Conservation (phyloP, 345 rosid genomes). For the Noccaea bulbosa region DNA sequence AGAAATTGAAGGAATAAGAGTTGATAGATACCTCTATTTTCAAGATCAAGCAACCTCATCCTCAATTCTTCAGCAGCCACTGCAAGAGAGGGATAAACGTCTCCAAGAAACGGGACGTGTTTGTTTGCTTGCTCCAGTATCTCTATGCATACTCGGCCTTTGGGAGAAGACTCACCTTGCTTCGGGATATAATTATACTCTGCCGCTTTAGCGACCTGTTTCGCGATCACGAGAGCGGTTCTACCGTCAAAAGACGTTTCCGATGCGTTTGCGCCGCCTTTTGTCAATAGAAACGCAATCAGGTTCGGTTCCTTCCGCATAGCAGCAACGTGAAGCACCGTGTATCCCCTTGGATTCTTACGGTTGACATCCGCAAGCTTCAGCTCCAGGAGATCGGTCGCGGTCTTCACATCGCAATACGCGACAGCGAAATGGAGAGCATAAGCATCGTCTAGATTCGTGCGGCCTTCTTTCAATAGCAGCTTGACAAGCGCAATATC, state of each 20-base stretch:
- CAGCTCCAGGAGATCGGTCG: slow-evolving; percentile 63
- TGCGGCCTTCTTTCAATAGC: slow-evolving; percentile 66
- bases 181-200: slow-evolving; percentile 54
- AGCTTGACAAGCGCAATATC: slow-evolving; percentile 68
- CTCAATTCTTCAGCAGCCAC: slow-evolving; percentile 66
- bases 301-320: slow-evolving; percentile 76
- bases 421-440: slow-evolving; percentile 92
- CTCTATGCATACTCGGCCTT: slow-evolving; percentile 71
- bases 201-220: slow-evolving; percentile 61
- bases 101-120: slow-evolving; percentile 56
- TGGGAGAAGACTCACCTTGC: slow-evolving; percentile 55
- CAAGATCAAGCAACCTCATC: slow-evolving; percentile 62
- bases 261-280: slow-evolving; percentile 76
- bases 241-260: slow-evolving; percentile 67
- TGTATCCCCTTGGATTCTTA: slow-evolving; percentile 68
- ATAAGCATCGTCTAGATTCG: slow-evolving; percentile 65
- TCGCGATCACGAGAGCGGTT: slow-evolving; percentile 78
- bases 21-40: slow-evolving; percentile 68
- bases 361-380: slow-evolving; percentile 71
- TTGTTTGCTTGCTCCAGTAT: slow-evolving; percentile 73
- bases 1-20: neutral
- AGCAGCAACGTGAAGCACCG: slow-evolving; percentile 86
- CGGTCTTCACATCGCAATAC: slow-evolving; percentile 74
- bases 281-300: slow-evolving; percentile 62
- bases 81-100: slow-evolving; percentile 63